Base-by-base conservation (phyloP, 2,329 filamentous ascomycete species). In the Aspergillus carbonarius region DNA sequence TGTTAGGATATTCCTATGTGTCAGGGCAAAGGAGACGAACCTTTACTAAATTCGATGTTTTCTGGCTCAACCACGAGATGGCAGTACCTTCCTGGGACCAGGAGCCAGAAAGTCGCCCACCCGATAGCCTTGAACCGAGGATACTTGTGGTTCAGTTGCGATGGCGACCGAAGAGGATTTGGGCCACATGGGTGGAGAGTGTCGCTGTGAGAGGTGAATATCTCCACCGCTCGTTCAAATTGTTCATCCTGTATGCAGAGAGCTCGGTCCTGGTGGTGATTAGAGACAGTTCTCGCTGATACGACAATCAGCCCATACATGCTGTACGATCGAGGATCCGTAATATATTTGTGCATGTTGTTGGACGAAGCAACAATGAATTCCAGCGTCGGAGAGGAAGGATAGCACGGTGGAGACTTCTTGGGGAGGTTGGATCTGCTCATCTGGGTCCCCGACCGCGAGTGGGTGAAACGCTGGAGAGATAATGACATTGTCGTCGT, bases 11-110 rank as follows among this genome's bases (percentile, higher is more conserved):
- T 15, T 12, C 12, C 9, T 15, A 13, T 15, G 4, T 3, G 15
- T 2, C 1, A 46, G 30, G 13, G 25, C 25, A 34, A 10, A 25
- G 17, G 15, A 27, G 18, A 44, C 49, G 27, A 32, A 61, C 59
- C 57, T 60, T 54, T 20, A 39, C 63, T 65, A 46, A 56, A 65
- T 46, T 64, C 63, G 9, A 64, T 57, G 49, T 57, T 62, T 2
- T 60, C 55, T 4, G 58, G 56, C 15, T 49, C 25, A 23, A 62
- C 63, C 13, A 5, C 32, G 10, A 64, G 54, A 47, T 62, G 58
- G 40, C 54, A 64, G 34, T 59, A 61, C n/a, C 53, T 61, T 53
- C 55, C 60, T 10, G 63, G 60, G 12, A 64, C 17, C 10, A 65
- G 51, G 7, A 60, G 18, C 55, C 55, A 65, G 54, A 65, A 63